These are phyloP conservation scores for Onygena corvina DNA, from an alignment of 2,329 filamentous ascomycete species.

Conservation along the genomic window DNA sequence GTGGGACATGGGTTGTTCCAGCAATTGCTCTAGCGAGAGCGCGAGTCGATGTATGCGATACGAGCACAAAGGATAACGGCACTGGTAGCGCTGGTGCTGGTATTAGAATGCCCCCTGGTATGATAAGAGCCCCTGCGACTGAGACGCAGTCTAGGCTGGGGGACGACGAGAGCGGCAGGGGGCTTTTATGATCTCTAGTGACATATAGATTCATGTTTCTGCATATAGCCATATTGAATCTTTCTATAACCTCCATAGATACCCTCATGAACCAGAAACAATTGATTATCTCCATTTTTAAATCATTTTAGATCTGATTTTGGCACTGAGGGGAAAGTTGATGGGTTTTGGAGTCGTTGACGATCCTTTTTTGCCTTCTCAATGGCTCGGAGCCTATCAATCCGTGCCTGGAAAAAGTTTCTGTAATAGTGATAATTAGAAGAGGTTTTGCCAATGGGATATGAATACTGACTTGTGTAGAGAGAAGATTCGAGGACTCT, in stretches of 20 bases:
- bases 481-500: slow-evolving; percentile 68
- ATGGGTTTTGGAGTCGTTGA: slow-evolving; percentile 65
- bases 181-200: background rate
- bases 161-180: background rate
- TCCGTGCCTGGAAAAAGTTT: slow-evolving; percentile 72
- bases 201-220: background rate
- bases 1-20: slow-evolving; percentile 79
- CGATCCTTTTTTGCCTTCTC: slow-evolving; percentile 69
- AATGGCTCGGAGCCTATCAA: slow-evolving; percentile 65
- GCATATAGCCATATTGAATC: background rate
- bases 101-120: slow-evolving; percentile 32
- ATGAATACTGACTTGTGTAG: slow-evolving; percentile 56
- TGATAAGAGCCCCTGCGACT: slow-evolving; percentile 18
- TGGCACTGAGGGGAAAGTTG: slow-evolving; percentile 75
- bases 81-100: slow-evolving; percentile 22
- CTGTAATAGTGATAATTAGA: slow-evolving; percentile 34
- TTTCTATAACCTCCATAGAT: background rate
- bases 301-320: slow-evolving; percentile 37
- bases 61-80: slow-evolving; percentile 15
- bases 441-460: background rate
- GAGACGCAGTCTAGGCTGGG: background rate
- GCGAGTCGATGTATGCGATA: slow-evolving; percentile 62
- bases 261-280: background rate
- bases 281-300: background rate
- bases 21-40: slow-evolving; percentile 76